A percentile compares a stretch with the other conserved stretches of the same genome.
These are phyloP conservation scores for Trametes coccinea DNA, from an alignment of 768 basidiomycete genomes.

Conservation along the genomic window DNA sequence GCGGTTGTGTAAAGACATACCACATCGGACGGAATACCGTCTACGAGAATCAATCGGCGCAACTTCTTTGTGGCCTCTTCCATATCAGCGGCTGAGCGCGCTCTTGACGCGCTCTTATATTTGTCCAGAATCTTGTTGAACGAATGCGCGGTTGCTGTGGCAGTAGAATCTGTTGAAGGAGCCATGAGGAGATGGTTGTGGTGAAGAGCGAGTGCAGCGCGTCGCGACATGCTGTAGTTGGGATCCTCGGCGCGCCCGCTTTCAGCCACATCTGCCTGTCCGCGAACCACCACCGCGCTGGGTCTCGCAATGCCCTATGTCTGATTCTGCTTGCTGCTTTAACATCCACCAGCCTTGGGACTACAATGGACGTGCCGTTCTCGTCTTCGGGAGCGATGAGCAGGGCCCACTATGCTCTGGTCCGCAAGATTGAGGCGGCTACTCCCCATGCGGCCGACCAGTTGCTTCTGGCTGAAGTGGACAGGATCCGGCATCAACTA, in stretches of 20 bases:
- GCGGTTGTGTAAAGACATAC: conserved; percentile 44
- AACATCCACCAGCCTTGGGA: background rate
- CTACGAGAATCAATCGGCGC: conserved; percentile 83
- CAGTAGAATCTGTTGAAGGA: conserved; percentile 26
- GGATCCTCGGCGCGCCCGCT: conserved; percentile 8
- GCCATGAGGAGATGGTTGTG: conserved; percentile 18
- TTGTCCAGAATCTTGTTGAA: conserved; percentile 81
- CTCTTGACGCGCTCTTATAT: conserved; percentile 63
- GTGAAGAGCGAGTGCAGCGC: background rate
- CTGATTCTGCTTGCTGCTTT: background rate
- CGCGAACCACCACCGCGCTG: background rate
- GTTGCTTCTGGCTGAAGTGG: conserved; percentile 58
- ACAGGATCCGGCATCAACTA: conserved; percentile 54
- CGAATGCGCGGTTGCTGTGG: conserved; percentile 57
- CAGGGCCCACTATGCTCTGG: conserved; percentile 73
- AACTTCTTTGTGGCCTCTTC: conserved; percentile 87
- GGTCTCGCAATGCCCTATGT: background rate
- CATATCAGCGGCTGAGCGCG: conserved; percentile 61
- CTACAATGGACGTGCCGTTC: conserved; percentile 74
- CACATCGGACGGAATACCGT: conserved; percentile 78
- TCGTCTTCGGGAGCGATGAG: conserved; percentile 76
- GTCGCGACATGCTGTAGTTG: conserved; percentile 9
- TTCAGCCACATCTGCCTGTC: conserved; percentile 10
- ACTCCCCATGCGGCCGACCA: conserved; percentile 63
- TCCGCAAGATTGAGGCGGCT: conserved; percentile 70